A percentile compares a stretch with the other conserved stretches of the same genome.
Evolutionary conservation across 148 eudicot genomes (phyloP).

Genomic region (Hydrangea macrophylla): DNA sequence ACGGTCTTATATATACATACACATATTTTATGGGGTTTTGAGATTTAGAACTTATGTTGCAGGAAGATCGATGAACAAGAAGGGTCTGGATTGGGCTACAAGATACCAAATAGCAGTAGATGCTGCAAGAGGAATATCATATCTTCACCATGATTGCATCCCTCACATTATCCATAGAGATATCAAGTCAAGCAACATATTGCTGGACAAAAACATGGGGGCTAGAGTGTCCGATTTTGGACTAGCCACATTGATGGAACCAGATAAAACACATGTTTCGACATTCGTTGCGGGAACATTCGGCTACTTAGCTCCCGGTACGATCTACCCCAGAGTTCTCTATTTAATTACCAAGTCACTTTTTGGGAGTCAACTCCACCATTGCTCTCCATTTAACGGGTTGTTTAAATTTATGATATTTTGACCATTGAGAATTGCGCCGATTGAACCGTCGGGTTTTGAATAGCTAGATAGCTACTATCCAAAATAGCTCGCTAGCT

Average conservation of each 20-base stretch:
- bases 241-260: conserved; percentile 85
- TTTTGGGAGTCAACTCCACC: no score
- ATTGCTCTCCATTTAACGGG: no score
- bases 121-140: conserved; percentile 83
- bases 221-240: conserved; percentile 93
- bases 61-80: conserved; percentile 47
- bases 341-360: no score
- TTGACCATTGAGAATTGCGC: no score
- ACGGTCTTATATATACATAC: not conserved
- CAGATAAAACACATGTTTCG: conserved; percentile 87
- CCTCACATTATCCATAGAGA: conserved; percentile 95
- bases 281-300: conserved; percentile 87
- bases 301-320: conserved; percentile 95
- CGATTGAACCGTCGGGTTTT: no score
- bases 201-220: conserved; percentile 71
- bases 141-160: conserved; percentile 92
- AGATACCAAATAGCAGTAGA: conserved; percentile 87
- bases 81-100: conserved; percentile 65
- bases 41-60: conserved; percentile 18
- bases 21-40: not conserved
- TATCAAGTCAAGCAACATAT: conserved; percentile 90
- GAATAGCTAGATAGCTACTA: no score
- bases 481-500: no score
- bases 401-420: no score
- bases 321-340: no score